These are phyloP conservation scores for Globisporangium apiculatum DNA, from an alignment of 352 stramenopile species.

Conservation along the genomic window DNA sequence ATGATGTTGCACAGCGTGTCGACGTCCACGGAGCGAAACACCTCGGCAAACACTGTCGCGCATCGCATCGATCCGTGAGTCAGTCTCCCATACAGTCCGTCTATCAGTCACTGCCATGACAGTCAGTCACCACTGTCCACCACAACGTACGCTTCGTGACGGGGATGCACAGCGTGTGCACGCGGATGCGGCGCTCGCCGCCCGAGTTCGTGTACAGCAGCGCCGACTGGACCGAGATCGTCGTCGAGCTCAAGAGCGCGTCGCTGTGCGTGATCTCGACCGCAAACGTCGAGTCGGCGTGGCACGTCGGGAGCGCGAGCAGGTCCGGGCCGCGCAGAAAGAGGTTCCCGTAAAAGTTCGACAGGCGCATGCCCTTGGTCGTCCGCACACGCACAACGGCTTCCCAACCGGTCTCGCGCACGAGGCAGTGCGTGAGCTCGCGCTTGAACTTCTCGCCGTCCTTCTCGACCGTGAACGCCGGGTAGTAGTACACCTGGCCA, in stretches of 20 bases:
- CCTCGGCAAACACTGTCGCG: slow-evolving; percentile 77
- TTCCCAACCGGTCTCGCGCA: slow-evolving; percentile 92
- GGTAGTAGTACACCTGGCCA: slow-evolving; percentile 97
- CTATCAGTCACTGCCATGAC: neutral
- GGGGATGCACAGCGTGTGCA: slow-evolving; percentile 95
- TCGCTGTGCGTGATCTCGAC: slow-evolving; percentile 98
- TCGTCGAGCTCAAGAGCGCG: slow-evolving; percentile 88
- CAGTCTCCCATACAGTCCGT: neutral
- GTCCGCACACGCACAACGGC: slow-evolving; percentile 96
- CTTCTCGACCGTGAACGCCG: slow-evolving; percentile 85
- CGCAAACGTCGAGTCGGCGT: slow-evolving; percentile 94
- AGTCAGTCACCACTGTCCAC: neutral
- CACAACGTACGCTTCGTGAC: slow-evolving; percentile 76
- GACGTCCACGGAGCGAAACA: slow-evolving; percentile 91
- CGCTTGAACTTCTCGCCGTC: slow-evolving; percentile 92
- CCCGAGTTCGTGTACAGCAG: slow-evolving; percentile 97
- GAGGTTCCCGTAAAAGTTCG: slow-evolving; percentile 99
- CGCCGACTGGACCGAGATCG: slow-evolving; percentile 95
- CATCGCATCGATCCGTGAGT: neutral
- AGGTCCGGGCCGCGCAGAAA: slow-evolving; percentile 97
- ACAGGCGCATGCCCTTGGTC: slow-evolving; percentile 96
- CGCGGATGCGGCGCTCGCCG: slow-evolving; percentile 96
- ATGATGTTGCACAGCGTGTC: slow-evolving; percentile 94
- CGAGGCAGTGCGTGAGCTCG: slow-evolving; percentile 91
- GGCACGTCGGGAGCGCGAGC: slow-evolving; percentile 94